These are phyloP conservation scores for Solanum aculeatissimum DNA, from an alignment of 305 asterid genomes.

Conservation along the genomic window DNA sequence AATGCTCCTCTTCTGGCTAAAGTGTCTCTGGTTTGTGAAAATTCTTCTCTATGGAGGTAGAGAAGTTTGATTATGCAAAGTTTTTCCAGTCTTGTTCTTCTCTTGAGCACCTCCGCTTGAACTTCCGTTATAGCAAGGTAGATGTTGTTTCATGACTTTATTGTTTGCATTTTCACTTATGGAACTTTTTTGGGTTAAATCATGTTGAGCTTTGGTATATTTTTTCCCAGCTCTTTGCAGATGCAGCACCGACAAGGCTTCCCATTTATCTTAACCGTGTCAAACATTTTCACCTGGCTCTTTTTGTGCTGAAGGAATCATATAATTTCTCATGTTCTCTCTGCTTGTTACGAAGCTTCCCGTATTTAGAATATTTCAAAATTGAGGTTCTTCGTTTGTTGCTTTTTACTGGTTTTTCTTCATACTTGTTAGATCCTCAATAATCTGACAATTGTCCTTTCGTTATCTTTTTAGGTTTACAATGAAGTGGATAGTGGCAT, in stretches of 20 bases:
- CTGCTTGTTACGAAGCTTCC: constrained; percentile 13
- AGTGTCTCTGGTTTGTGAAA: neutral
- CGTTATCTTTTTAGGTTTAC: neutral
- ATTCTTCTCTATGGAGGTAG: too few species aligned
- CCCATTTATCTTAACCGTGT: neutral
- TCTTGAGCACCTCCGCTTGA: neutral
- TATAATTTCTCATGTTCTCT: neutral
- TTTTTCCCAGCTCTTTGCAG: neutral
- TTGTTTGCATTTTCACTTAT: neutral
- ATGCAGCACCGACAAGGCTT: neutral
- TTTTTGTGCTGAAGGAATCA: neutral
- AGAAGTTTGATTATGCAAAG: neutral
- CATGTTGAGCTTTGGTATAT: neutral
- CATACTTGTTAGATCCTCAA: neutral
- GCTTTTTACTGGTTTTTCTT: neutral
- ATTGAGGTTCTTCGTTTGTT: neutral
- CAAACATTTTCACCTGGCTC: neutral
- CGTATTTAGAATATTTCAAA: neutral
- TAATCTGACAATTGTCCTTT: neutral
- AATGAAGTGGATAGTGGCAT: neutral
- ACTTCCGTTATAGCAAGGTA: neutral
- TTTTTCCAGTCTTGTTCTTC: neutral
- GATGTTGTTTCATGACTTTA: neutral
- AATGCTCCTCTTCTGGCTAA: neutral
- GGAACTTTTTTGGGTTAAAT: neutral